Percentiles rank a stretch among this genome's conserved stretches.
Conservation (phyloP, 2,329 filamentous ascomycete species). For the Colletotrichum filicis region DNA sequence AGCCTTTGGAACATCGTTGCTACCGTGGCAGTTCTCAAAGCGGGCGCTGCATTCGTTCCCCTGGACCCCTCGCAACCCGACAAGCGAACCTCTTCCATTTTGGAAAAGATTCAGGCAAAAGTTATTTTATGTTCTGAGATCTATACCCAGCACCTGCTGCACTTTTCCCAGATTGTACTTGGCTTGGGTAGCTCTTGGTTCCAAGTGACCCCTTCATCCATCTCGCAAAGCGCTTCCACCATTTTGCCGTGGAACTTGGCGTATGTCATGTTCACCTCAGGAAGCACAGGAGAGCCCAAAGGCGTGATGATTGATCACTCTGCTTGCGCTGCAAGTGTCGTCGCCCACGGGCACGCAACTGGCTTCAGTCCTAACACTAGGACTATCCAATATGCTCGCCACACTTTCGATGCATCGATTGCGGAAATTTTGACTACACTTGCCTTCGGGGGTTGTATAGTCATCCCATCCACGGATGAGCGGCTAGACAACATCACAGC, state of each 20-base stretch:
- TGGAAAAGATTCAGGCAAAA: conserved; percentile 17
- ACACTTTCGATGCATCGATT: conserved; percentile 29
- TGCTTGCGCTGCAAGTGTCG: conserved; percentile 13
- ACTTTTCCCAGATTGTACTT: not conserved
- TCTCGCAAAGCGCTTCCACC: not conserved
- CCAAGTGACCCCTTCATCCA: not conserved
- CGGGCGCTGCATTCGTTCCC: conserved; percentile 29
- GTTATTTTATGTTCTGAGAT: conserved; percentile 16
- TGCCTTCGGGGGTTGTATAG: conserved; percentile 68
- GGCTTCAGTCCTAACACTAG: conserved; percentile 10
- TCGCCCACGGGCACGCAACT: conserved; percentile 13
- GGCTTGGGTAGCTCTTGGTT: conserved; percentile 30
- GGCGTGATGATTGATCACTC: conserved; percentile 36
- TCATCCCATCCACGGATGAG: conserved; percentile 63
- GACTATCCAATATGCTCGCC: conserved; percentile 17
- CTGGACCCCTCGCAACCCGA: conserved; percentile 37
- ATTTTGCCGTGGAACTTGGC: conserved; percentile 18
- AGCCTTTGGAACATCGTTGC: conserved; percentile 40
- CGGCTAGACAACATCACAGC: conserved; percentile 60
- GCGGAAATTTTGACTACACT: conserved; percentile 63
- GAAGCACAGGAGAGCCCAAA: conserved; percentile 38
- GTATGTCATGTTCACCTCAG: conserved; percentile 36
- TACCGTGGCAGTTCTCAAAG: conserved; percentile 36
- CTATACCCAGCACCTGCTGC: not conserved
- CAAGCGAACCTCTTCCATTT: conserved; percentile 31